phyloP scores from a whole-genome alignment of 192 early-diverging fungal genomes.

The Funneliformis geosporum region DNA sequence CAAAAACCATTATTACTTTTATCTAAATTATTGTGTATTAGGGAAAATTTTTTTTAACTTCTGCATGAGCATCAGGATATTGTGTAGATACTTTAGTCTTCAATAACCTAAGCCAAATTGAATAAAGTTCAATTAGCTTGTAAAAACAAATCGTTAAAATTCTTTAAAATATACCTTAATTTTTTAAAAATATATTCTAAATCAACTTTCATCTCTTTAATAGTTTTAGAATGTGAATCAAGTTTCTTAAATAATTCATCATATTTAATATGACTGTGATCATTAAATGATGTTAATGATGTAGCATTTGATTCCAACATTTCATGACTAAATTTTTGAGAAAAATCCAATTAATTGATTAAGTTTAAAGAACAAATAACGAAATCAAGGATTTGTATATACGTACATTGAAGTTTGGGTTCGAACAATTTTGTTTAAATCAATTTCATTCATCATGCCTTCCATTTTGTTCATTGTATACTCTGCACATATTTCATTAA shows the following conservation, averaged over 20 bases:
- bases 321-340: slow-evolving; percentile 9
- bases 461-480: not conserved
- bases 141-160: not conserved
- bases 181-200: slow-evolving; percentile 32
- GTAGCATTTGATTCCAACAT: not conserved
- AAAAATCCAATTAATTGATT: not conserved
- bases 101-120: not conserved
- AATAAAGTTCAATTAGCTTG: not conserved
- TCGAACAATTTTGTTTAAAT: slow-evolving; percentile 16
- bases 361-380: not conserved
- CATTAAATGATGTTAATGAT: slow-evolving; percentile 12
- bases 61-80: slow-evolving; percentile 16
- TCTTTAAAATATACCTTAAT: not conserved
- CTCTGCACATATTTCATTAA: not conserved
- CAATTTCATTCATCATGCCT: slow-evolving; percentile 1
- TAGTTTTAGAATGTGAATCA: slow-evolving; percentile 25
- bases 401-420: slow-evolving; percentile 19
- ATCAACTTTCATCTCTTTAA: slow-evolving; percentile 30
- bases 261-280: slow-evolving; percentile 12
- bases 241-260: slow-evolving; percentile 23
- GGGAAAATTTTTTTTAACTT: slow-evolving; percentile 4
- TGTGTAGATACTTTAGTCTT: slow-evolving; percentile 15
- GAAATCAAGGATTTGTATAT: not conserved
- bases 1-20: too few relatives aligned
- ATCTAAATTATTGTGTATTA: not conserved